These are phyloP conservation scores for Sesbania bispinosa DNA, from an alignment of 306 rosid genomes.

Conservation along the genomic window DNA sequence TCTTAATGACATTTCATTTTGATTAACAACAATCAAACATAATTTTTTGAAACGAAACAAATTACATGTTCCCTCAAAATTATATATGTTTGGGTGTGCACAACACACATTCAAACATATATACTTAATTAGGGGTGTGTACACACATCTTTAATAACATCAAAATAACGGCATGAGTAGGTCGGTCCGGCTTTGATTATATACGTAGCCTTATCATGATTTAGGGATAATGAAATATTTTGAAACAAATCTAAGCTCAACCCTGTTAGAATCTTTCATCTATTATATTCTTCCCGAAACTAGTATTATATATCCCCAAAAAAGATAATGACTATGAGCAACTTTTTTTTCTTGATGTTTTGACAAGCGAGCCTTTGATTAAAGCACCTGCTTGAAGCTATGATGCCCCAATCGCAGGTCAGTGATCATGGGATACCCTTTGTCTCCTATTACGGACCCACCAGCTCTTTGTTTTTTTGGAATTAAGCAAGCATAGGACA, in stretches of 20 bases:
- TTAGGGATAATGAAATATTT: too few species aligned
- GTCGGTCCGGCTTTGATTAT: too few species aligned
- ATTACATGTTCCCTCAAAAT: too few species aligned
- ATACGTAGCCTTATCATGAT: too few species aligned
- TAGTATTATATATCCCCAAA: slow-evolving; percentile 12
- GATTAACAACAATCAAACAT: too few species aligned
- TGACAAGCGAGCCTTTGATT: slow-evolving; percentile 36
- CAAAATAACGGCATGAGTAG: too few species aligned
- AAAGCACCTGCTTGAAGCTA: slow-evolving; percentile 38
- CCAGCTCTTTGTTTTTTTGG: slow-evolving; percentile 38
- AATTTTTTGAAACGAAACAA: too few species aligned
- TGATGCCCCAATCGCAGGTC: slow-evolving; percentile 56
- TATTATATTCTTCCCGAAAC: slow-evolving; percentile 43
- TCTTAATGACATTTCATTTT: too few species aligned
- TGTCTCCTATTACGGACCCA: slow-evolving; percentile 70
- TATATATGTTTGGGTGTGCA: too few species aligned
- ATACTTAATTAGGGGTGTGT: too few species aligned
- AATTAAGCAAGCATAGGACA: slow-evolving; percentile 18
- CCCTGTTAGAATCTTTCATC: slow-evolving; percentile 32
- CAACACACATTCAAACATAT: too few species aligned
- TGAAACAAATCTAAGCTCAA: slow-evolving; percentile 34
- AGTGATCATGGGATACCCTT: slow-evolving; percentile 81
- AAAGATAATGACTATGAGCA: slow-evolving; percentile 21
- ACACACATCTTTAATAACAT: too few species aligned
- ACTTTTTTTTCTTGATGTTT: slow-evolving; percentile 14